Evolutionary conservation across 176 grass and related monocot genomes (phyloP), one percentile per base, ranked within the genome.

Genomic region (Luzula sylvatica): DNA sequence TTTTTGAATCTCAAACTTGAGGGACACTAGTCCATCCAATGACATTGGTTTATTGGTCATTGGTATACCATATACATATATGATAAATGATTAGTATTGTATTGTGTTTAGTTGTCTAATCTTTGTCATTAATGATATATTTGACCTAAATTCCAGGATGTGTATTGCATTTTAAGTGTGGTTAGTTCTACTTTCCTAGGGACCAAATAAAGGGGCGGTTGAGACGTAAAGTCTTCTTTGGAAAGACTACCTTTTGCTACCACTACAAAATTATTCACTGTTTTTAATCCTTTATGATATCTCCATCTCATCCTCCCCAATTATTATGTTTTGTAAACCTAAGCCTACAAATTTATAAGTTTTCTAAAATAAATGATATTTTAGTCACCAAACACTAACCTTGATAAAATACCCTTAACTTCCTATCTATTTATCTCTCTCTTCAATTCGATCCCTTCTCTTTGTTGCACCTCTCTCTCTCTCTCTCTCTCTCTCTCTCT

Each of bases 341-440:
- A 3, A 60, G 43, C 22, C 42, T 44, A 61, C 23, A 42, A 5
- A 58, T 61, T n/a, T 60, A 15, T 44, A 44, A 23, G 20, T 23
- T 11, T 8, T 15, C 16, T 21, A 56, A 38, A 38, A 39, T 1
- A 56, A 4, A 13, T 20, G 22, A 13, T 30, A 32, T 56, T 27
- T 56, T 11, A 17, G n/a, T 20, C 1, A 56, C 50, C 50, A 7
- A 15, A 27, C 11, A 11, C 60, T 26, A 50, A 47, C 60, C 60
- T 30, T 21, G 20, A 47, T 25, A 64, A 29, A 20, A 22, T 28
- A 49, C 21, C 4, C 47, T 19, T 64, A 35, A 9, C 9, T 49
- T 41, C 43, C 41, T 64, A 18, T 27, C 60, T 64, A 46, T 64
- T 47, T 47, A 64, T 64, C 42, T 50, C 60, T 32, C 43, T 63